phyloP scores from a whole-genome alignment of 2,329 filamentous ascomycete genomes.

The Aspergillus piperis region DNA sequence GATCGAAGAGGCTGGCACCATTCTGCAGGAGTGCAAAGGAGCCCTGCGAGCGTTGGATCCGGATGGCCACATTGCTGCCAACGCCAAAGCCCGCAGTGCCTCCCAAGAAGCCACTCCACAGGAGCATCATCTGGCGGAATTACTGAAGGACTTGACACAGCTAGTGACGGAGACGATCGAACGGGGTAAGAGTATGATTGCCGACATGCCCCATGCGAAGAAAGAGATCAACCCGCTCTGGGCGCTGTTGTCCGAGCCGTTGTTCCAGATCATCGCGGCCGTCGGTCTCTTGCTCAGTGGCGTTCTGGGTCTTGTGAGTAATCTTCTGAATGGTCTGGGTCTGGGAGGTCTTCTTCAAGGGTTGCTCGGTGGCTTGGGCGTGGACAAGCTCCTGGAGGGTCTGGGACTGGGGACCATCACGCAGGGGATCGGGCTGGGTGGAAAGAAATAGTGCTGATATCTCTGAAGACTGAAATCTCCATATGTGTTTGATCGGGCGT shows the following conservation, averaged over 20 bases:
- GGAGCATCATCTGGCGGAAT: constrained; percentile 79
- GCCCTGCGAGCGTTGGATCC: constrained; percentile 85
- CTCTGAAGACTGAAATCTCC: too few relatives aligned
- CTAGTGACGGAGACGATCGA: constrained; percentile 82
- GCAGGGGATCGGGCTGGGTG: not conserved
- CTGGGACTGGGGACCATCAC: constrained; percentile 38
- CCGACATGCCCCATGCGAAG: constrained; percentile 90
- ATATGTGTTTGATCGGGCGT: too few relatives aligned
- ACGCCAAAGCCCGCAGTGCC: constrained; percentile 78
- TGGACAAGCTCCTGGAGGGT: constrained; percentile 54
- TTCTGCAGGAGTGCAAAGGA: constrained; percentile 86
- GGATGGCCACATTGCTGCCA: constrained; percentile 79
- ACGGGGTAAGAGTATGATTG: constrained; percentile 81
- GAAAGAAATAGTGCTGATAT: not conserved
- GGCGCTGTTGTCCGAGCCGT: constrained; percentile 69
- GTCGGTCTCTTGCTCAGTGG: constrained; percentile 80
- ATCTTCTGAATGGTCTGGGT: constrained; percentile 75
- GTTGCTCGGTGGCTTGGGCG: constrained; percentile 71
- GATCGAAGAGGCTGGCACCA: constrained; percentile 80
- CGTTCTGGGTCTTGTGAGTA: constrained; percentile 80
- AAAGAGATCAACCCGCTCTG: constrained; percentile 91
- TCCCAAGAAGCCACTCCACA: constrained; percentile 76
- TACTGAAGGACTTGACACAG: constrained; percentile 79
- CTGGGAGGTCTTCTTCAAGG: constrained; percentile 78
- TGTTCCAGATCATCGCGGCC: constrained; percentile 89